phyloP scores from a whole-genome alignment of 345 rosid species.

The Leavenworthia alabamica region DNA sequence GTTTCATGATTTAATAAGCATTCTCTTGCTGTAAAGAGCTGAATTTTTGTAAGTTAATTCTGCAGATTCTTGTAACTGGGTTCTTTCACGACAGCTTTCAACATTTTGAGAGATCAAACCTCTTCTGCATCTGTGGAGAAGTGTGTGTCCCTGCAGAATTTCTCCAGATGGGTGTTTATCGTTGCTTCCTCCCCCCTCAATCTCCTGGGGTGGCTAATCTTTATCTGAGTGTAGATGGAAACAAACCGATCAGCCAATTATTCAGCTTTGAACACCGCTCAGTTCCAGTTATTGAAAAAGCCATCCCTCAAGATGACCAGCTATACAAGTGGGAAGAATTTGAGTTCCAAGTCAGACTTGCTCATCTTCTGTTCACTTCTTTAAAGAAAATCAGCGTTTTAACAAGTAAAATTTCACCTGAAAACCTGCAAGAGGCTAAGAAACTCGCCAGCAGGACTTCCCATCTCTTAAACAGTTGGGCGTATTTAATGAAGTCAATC shows the following conservation, averaged over 20 bases:
- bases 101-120: slow-evolving; percentile 51
- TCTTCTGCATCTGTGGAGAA: slow-evolving; percentile 76
- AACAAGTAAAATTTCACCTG: slow-evolving; percentile 49
- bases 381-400: slow-evolving; percentile 51
- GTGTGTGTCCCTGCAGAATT: slow-evolving; percentile 47
- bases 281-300: slow-evolving; percentile 21
- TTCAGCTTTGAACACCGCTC: slow-evolving; percentile 65
- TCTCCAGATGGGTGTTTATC: slow-evolving; percentile 75
- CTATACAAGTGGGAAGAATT: slow-evolving; percentile 62
- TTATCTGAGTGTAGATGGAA: slow-evolving; percentile 71
- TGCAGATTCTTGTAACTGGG: slow-evolving; percentile 72
- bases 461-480: slow-evolving; percentile 55
- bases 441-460: slow-evolving; percentile 52
- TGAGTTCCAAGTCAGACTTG: slow-evolving; percentile 70
- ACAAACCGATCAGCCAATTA: slow-evolving; percentile 70
- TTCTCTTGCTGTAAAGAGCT: background rate
- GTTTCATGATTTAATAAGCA: background rate
- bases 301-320: slow-evolving; percentile 33
- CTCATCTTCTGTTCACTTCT: slow-evolving; percentile 68
- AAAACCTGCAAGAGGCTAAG: slow-evolving; percentile 60
- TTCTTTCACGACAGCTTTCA: slow-evolving; percentile 55
- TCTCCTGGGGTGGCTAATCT: slow-evolving; percentile 65
- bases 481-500: slow-evolving; percentile 50
- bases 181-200: slow-evolving; percentile 64
- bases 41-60: background rate